Evolutionary conservation across 2,329 filamentous ascomycete genomes (phyloP).

Genomic region (Westerdykella sp.): DNA sequence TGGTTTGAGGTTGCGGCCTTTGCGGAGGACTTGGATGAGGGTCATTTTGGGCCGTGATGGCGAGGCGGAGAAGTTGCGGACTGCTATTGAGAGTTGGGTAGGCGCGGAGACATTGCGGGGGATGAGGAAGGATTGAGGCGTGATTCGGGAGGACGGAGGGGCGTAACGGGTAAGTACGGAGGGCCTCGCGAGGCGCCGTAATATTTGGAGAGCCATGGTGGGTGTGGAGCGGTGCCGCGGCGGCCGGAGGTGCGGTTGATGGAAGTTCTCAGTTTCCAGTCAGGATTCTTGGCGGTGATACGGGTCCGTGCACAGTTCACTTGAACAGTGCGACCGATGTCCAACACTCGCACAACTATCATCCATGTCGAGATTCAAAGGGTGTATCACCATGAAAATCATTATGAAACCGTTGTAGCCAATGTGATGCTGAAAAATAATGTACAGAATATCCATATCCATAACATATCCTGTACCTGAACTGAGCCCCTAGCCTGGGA

Average conservation of each 20-base stretch:
- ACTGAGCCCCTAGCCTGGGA: too few species aligned
- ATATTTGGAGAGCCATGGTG: slow-evolving; percentile 37
- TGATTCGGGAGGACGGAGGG: slow-evolving; percentile 10
- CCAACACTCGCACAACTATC: too few species aligned
- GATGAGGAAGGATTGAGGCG: slow-evolving; percentile 12
- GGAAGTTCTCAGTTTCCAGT: not conserved
- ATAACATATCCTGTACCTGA: too few species aligned
- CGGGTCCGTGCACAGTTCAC: too few species aligned
- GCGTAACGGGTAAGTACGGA: slow-evolving; percentile 15
- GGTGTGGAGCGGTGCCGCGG: not conserved
- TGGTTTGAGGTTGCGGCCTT: slow-evolving; percentile 71
- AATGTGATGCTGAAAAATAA: too few species aligned
- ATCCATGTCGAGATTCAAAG: too few species aligned
- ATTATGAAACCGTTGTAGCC: too few species aligned
- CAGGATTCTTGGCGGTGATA: too few species aligned
- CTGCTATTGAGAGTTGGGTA: slow-evolving; percentile 4
- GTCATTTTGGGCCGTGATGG: slow-evolving; percentile 39
- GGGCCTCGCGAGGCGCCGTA: slow-evolving; percentile 36
- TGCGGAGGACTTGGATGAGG: slow-evolving; percentile 51
- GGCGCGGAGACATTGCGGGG: slow-evolving; percentile 9
- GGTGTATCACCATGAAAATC: too few species aligned
- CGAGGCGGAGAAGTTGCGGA: slow-evolving; percentile 37
- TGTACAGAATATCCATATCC: too few species aligned
- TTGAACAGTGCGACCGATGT: too few species aligned
- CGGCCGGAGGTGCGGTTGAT: not conserved